Percentiles rank a stretch among this genome's conserved stretches.
These are phyloP conservation scores for Amniculicola lignicola DNA, from an alignment of 495 filamentous ascomycete genomes.

Conservation along the genomic window DNA sequence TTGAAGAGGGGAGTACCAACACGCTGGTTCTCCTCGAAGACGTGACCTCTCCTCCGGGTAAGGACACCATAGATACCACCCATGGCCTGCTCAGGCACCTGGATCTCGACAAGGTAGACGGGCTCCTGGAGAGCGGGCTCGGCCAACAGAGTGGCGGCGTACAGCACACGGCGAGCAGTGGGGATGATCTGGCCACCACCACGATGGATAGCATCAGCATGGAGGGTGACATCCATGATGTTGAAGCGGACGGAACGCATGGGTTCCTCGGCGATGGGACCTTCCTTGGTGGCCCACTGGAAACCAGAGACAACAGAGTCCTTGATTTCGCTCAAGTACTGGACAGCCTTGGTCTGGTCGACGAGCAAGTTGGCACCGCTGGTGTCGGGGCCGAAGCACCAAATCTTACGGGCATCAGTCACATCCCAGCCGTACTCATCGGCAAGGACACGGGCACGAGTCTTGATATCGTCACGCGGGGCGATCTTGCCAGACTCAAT, in stretches of 20 bases:
- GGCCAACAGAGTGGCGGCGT: slow-evolving; percentile 86
- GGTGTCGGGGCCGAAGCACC: slow-evolving; percentile 98
- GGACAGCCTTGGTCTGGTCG: slow-evolving; percentile 99
- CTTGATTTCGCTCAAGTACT: slow-evolving; percentile 99
- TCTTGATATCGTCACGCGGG: slow-evolving; percentile 99
- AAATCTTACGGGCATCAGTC: slow-evolving; percentile 99
- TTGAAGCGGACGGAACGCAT: slow-evolving; percentile 97
- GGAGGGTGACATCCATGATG: slow-evolving; percentile 98
- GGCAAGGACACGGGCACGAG: slow-evolving; percentile 90
- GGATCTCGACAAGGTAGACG: slow-evolving; percentile 98
- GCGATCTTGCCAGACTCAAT: slow-evolving; percentile 91
- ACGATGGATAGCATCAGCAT: slow-evolving; percentile 99
- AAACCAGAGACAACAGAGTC: slow-evolving; percentile 99
- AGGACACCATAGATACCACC: slow-evolving; percentile 99
- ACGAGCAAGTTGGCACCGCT: slow-evolving; percentile 96
- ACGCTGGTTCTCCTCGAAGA: slow-evolving; percentile 97
- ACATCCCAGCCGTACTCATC: slow-evolving; percentile 99
- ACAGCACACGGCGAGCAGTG: slow-evolving; percentile 95
- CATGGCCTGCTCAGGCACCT: slow-evolving; percentile 98
- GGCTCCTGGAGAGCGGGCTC: slow-evolving; percentile 90
- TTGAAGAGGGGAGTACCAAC: slow-evolving; percentile 98
- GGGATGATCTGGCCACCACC: slow-evolving; percentile 99
- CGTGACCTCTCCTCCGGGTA: slow-evolving; percentile 95
- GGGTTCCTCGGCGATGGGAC: slow-evolving; percentile 95
- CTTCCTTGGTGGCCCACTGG: slow-evolving; percentile 99